These are phyloP conservation scores for Botrytis elliptica DNA, from an alignment of 2,329 filamentous ascomycete genomes.

Conservation along the genomic window DNA sequence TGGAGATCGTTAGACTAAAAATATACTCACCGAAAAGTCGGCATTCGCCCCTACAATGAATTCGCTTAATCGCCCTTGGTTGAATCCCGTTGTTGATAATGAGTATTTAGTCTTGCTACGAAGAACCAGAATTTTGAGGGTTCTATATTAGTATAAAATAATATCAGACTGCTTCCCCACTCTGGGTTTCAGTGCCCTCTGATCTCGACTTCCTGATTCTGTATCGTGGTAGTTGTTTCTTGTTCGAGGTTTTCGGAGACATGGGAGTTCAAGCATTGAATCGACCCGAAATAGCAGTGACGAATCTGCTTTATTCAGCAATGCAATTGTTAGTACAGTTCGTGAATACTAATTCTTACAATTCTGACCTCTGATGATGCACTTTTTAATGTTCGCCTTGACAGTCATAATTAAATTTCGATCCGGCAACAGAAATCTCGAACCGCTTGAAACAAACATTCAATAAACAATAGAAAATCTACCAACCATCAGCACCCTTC, in stretches of 20 bases:
- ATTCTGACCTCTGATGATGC: neutral
- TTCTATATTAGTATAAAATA: neutral
- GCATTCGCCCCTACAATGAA: neutral
- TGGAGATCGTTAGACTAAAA: neutral
- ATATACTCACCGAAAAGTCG: neutral
- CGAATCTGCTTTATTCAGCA: neutral
- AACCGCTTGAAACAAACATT: neutral
- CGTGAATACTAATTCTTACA: fast-evolving
- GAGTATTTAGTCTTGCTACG: neutral
- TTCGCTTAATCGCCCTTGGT: neutral
- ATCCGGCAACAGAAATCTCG: neutral
- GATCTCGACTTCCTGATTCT: neutral
- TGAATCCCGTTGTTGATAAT: neutral
- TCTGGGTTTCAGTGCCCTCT: fast-evolving
- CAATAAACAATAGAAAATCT: too few relatives aligned
- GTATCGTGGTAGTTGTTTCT: neutral
- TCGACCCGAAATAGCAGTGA: neutral
- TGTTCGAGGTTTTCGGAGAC: fast-evolving
- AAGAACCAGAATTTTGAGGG: neutral
- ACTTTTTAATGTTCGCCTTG: neutral
- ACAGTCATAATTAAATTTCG: neutral
- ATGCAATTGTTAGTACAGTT: neutral
- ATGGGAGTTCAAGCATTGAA: neutral
- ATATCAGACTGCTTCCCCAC: fast-evolving
- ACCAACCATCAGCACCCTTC: neutral